Conservation (phyloP, 108 stramenopile species). For the Heterococcus sp. region DNA sequence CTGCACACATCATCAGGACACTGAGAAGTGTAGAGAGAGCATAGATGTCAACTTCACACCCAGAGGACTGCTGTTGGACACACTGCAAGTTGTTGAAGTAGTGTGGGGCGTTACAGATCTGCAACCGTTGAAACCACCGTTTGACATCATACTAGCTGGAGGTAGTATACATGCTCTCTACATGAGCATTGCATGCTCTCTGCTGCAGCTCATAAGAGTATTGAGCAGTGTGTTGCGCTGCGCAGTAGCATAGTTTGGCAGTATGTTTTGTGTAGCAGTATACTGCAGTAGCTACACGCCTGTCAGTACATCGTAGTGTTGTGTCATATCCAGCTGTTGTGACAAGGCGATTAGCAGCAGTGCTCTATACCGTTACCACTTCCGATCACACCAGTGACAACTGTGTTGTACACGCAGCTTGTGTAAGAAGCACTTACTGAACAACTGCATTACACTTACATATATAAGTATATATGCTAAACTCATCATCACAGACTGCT, state of each 20-base stretch:
- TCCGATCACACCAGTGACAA: too few species aligned
- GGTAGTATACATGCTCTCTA: not conserved
- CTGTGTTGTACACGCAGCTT: too few species aligned
- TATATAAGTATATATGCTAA: not conserved
- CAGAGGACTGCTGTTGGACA: not conserved
- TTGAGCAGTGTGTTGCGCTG: too few species aligned
- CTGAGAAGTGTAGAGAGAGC: not conserved
- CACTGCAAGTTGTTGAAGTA: not conserved
- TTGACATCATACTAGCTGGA: not conserved
- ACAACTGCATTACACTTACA: not conserved
- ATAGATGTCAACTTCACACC: not conserved
- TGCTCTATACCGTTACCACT: too few species aligned
- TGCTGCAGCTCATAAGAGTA: too few species aligned
- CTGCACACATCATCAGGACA: not conserved
- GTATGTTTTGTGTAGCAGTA: too few species aligned
- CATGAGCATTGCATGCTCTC: too few species aligned
- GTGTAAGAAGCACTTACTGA: too few species aligned
- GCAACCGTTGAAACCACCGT: not conserved
- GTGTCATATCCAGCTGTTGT: not conserved
- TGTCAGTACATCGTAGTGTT: not conserved
- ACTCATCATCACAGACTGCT: constrained; percentile 6
- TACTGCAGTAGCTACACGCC: too few species aligned
- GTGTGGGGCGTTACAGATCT: not conserved
- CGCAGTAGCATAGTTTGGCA: too few species aligned
- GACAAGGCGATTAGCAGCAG: not conserved